These are phyloP conservation scores for Cnidoscolus chayamansa DNA, from an alignment of 441 rosid genomes.

Conservation along the genomic window DNA sequence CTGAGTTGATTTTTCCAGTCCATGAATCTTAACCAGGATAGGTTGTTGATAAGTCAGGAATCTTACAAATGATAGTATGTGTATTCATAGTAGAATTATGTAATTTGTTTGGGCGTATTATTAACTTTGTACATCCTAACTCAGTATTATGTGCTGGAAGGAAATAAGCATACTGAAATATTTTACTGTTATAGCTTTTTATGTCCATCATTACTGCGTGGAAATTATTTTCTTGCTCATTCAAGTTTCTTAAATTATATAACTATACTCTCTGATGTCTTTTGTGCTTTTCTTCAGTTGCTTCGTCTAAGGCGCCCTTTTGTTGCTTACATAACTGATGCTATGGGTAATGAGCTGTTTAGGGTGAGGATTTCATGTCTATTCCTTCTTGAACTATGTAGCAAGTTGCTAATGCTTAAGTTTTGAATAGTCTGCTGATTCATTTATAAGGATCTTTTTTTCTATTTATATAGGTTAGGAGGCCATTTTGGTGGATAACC, in stretches of 20 bases:
- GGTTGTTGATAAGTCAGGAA: background rate
- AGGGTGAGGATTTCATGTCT: constrained; percentile 47
- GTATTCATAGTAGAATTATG: background rate
- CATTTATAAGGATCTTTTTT: constrained; percentile 28
- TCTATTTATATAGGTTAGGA: constrained; percentile 60
- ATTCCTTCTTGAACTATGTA: constrained; percentile 16
- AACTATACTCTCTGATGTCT: background rate
- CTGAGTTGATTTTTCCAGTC: background rate
- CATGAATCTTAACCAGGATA: background rate
- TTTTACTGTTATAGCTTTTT: background rate
- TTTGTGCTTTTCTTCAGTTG: constrained; percentile 42
- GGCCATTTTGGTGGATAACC: constrained; percentile 96
- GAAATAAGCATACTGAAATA: background rate
- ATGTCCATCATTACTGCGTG: background rate
- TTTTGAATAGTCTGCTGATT: constrained; percentile 26
- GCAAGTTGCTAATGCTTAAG: constrained; percentile 15
- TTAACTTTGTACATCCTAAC: background rate
- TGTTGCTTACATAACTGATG: constrained; percentile 74
- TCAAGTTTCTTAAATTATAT: background rate
- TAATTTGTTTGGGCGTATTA: background rate
- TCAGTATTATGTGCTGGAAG: background rate
- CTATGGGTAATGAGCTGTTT: constrained; percentile 69
- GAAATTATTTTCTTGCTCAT: constrained; percentile 1
- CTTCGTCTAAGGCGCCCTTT: constrained; percentile 91
- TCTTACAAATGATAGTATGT: background rate